These are phyloP conservation scores for Vigna nakashimae DNA, from an alignment of 306 rosid genomes.

Conservation along the genomic window DNA sequence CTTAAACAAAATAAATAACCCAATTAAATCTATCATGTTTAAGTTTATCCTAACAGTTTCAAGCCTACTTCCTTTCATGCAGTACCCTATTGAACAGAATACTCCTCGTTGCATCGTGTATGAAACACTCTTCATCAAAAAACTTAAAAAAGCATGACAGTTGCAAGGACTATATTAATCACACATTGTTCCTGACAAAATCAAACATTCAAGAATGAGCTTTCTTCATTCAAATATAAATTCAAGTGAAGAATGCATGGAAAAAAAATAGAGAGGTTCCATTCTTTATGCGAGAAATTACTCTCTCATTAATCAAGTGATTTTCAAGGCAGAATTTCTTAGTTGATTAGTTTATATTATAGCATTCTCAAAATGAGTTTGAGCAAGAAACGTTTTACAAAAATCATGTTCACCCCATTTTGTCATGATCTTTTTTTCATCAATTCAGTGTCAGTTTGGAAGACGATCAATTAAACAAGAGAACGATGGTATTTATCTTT, in stretches of 20 bases:
- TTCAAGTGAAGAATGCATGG: not conserved
- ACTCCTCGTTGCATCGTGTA: not conserved
- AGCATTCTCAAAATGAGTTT: not conserved
- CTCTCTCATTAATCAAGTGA: no score
- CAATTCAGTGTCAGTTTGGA: not conserved
- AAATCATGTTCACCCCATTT: not conserved
- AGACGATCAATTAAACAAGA: conserved; percentile 11
- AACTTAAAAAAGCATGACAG: not conserved
- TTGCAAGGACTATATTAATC: not conserved
- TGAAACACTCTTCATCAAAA: not conserved
- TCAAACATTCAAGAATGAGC: not conserved
- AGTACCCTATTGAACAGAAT: not conserved
- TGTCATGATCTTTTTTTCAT: not conserved
- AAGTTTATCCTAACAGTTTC: no score
- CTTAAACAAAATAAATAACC: no score
- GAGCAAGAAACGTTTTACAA: not conserved
- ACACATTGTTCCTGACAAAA: no score
- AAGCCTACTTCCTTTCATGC: no score
- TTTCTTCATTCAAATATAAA: not conserved
- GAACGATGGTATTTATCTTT: conserved; percentile 25
- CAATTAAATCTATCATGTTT: no score
- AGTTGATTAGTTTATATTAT: no score
- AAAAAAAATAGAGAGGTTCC: no score
- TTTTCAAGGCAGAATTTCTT: no score
- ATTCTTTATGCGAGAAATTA: no score